These are phyloP conservation scores for Ustilago trichophora DNA, from an alignment of 1,284 basidiomycete species.

Conservation along the genomic window DNA sequence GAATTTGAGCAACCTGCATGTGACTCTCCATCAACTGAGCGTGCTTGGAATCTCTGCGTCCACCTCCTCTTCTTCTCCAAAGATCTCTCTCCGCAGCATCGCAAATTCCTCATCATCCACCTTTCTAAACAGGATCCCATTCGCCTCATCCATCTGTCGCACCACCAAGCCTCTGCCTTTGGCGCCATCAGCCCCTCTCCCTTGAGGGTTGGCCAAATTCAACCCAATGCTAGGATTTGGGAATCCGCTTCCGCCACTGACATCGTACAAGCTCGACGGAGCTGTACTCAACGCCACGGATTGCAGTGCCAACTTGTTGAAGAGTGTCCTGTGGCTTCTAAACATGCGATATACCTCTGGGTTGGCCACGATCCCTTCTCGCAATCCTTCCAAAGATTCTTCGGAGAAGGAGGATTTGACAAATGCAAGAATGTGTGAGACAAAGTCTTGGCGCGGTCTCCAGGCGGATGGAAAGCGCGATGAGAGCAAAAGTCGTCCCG, in stretches of 20 bases:
- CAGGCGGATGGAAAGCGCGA: conserved; percentile 34
- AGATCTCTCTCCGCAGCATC: conserved; percentile 22
- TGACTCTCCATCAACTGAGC: too few species aligned
- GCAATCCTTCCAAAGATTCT: conserved; percentile 23
- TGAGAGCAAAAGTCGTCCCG: conserved; percentile 31
- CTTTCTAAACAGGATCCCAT: conserved; percentile 38
- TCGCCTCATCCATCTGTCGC: conserved; percentile 33
- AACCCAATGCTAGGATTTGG: conserved; percentile 39
- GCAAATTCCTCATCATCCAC: conserved; percentile 17
- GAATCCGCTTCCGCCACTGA: conserved; percentile 42
- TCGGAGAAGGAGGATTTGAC: conserved; percentile 36
- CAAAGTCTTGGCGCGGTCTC: conserved; percentile 37
- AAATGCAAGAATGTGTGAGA: conserved; percentile 39
- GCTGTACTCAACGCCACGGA: conserved; percentile 45
- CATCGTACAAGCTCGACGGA: conserved; percentile 46
- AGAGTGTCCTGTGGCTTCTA: conserved; percentile 34
- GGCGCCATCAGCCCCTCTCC: background rate
- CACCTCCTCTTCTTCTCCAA: conserved; percentile 27
- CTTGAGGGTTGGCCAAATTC: conserved; percentile 12
- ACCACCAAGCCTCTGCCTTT: background rate
- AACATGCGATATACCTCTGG: conserved; percentile 46
- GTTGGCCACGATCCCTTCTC: conserved; percentile 41
- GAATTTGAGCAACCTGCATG: too few species aligned
- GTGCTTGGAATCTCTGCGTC: too few species aligned
- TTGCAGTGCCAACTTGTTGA: conserved; percentile 53